A percentile compares a stretch with the other conserved stretches of the same genome.
Conservation (phyloP, 306 rosid species). For the Prunus kanzakura region DNA sequence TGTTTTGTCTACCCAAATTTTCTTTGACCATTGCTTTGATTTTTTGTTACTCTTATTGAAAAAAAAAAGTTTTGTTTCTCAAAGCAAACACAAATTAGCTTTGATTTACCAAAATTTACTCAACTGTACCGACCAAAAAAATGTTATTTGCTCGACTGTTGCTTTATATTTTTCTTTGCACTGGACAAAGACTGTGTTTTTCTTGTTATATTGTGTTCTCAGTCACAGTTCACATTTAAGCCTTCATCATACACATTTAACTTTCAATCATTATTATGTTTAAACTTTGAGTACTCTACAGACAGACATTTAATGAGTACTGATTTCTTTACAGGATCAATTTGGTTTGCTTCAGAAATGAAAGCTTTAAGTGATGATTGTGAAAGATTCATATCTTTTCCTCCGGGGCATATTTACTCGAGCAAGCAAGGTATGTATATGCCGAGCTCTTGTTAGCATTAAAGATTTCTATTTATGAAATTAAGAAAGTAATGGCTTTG, state of each 20-base stretch:
- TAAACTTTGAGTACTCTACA: background rate
- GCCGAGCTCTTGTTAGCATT: background rate
- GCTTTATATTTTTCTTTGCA: background rate
- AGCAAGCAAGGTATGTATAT: conserved; percentile 73
- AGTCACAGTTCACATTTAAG: background rate
- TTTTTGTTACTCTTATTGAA: too few relatives aligned
- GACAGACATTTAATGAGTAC: background rate
- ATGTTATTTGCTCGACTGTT: background rate
- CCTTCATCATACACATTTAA: background rate
- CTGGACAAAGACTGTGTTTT: background rate
- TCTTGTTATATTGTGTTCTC: background rate
- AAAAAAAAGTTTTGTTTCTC: background rate
- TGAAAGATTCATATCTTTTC: conserved; percentile 83
- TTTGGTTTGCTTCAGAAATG: conserved; percentile 99
- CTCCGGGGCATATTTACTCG: conserved; percentile 95
- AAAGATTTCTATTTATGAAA: background rate
- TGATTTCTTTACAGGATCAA: conserved; percentile 64
- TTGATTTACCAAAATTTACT: background rate
- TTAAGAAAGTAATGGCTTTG: background rate
- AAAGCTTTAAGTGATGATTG: conserved; percentile 97
- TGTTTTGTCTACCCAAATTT: conserved; percentile 2
- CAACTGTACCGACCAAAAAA: background rate
- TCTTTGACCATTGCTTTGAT: background rate
- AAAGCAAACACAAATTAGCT: background rate
- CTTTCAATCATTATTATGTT: background rate